A percentile compares a stretch with the other conserved stretches of the same genome.
Conservation (phyloP, 305 asterid genomes). For the Nicotiana rustica region DNA sequence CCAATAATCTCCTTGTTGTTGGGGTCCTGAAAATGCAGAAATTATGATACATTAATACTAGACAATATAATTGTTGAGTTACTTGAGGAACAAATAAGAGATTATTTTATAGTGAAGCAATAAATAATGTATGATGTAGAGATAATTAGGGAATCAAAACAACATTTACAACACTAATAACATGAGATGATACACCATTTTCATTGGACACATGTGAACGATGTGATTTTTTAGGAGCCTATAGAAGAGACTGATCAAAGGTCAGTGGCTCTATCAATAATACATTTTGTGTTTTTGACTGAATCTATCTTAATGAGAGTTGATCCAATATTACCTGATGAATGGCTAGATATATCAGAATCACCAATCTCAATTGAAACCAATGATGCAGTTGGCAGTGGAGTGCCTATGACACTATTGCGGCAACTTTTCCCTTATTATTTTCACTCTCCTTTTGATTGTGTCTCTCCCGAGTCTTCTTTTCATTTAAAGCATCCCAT, state of each 20-base stretch:
- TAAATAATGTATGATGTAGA: not conserved
- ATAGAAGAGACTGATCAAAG: no score
- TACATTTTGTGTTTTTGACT: not conserved
- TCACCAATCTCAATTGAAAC: not conserved
- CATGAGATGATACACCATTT: not conserved
- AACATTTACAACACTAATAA: not conserved
- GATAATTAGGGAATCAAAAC: not conserved
- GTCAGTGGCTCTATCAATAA: not conserved
- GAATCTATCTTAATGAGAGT: not conserved
- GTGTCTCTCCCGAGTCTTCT: not conserved
- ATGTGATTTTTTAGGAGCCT: no score
- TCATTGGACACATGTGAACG: not conserved
- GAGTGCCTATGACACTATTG: not conserved
- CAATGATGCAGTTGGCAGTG: not conserved
- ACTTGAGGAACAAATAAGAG: no score
- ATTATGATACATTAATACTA: no score
- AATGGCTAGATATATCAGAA: not conserved
- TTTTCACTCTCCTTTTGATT: not conserved
- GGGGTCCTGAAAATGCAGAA: no score
- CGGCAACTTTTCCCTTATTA: not conserved
- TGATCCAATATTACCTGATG: not conserved
- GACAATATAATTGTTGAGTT: no score
- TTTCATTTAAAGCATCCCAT: not conserved
- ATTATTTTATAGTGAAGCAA: no score
- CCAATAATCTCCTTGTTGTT: no score